Evolutionary conservation across 73 alveolate genomes (phyloP).

Genomic region (Tetrahymena borealis): DNA sequence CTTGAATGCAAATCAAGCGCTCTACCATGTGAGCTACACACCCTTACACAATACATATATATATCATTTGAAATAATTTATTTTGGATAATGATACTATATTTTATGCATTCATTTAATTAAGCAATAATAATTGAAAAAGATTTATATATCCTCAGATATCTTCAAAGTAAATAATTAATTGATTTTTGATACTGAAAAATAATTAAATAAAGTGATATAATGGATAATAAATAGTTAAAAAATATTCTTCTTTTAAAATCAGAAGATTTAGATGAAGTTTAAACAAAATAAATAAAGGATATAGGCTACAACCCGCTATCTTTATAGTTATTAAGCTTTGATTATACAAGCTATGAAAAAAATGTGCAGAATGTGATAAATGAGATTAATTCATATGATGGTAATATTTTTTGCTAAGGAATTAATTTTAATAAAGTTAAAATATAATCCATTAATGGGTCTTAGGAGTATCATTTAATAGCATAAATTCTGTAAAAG

Average conservation of each 20-base stretch:
- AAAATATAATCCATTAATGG: too few species aligned
- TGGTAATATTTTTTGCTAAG: too few species aligned
- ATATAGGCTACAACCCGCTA: background rate
- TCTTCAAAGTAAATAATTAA: too few species aligned
- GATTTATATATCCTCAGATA: too few species aligned
- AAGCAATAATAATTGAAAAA: too few species aligned
- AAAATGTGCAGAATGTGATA: background rate
- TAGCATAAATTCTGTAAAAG: background rate
- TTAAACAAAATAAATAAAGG: background rate
- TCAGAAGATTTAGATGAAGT: background rate
- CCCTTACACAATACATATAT: background rate
- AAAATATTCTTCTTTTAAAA: background rate
- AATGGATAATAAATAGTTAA: background rate
- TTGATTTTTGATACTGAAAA: background rate
- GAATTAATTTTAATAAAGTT: too few species aligned
- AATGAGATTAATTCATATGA: background rate
- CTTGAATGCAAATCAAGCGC: constrained; percentile 4
- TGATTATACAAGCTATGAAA: background rate
- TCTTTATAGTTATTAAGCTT: background rate
- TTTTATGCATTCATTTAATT: too few species aligned
- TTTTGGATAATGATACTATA: background rate
- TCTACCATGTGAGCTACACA: constrained; percentile 4
- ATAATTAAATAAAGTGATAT: background rate
- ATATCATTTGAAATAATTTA: background rate
- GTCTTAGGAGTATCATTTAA: background rate